Conservation (phyloP, 257 asterid genomes). For the Rauvolfia tetraphylla region DNA sequence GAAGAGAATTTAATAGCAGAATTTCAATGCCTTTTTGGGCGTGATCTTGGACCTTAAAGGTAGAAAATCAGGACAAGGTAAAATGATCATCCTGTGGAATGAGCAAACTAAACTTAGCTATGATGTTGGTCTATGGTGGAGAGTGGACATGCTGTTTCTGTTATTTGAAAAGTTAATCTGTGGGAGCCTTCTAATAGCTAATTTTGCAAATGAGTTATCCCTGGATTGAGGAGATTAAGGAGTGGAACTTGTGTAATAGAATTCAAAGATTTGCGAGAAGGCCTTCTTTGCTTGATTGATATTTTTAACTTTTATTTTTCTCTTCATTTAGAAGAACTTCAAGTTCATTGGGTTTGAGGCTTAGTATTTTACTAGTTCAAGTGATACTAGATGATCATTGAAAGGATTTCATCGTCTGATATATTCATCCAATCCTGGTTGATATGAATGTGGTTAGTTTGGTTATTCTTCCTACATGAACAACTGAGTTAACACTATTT, state of each 20-base stretch:
- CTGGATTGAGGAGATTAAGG: neutral
- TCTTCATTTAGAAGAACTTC: neutral
- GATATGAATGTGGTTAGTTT: neutral
- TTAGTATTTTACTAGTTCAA: neutral
- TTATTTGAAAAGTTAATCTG: neutral
- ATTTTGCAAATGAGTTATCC: neutral
- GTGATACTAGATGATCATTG: neutral
- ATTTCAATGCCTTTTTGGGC: neutral
- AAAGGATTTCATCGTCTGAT: neutral
- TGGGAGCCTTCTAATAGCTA: neutral
- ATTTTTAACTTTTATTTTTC: neutral
- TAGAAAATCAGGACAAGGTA: neutral
- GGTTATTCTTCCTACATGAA: neutral
- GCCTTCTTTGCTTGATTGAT: neutral
- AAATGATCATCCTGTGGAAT: neutral
- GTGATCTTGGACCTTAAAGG: neutral
- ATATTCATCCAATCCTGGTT: neutral
- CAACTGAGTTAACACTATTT: neutral
- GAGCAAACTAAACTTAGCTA: neutral
- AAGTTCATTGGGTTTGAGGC: neutral
- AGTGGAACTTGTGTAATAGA: neutral
- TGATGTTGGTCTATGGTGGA: neutral
- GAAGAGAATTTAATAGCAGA: neutral
- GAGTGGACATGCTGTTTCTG: neutral
- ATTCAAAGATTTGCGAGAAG: neutral